A percentile compares a stretch with the other conserved stretches of the same genome.
Evolutionary conservation across 2,329 filamentous ascomycete species (phyloP).

Genomic region (Ceratocystis ficicola): DNA sequence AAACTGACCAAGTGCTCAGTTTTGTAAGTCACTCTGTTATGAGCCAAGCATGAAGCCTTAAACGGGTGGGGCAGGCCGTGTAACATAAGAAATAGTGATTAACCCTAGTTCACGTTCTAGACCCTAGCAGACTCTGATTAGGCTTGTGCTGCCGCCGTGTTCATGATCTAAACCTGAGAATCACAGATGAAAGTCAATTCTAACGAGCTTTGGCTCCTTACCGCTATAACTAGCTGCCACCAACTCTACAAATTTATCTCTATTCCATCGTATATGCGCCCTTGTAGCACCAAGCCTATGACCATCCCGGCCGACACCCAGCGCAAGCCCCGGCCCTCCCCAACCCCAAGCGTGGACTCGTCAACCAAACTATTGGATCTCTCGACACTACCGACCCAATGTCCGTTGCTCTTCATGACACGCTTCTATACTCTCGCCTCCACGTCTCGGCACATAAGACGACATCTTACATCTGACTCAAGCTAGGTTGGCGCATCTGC

Average conservation of each 20-base stretch:
- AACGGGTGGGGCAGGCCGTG: background rate
- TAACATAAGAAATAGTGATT: background rate
- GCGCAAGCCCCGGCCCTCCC: conserved; percentile 48
- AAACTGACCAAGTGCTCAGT: background rate
- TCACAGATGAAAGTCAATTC: conserved; percentile 27
- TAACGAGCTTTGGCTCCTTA: background rate
- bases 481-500: conserved; percentile 37
- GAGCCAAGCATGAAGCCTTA: background rate
- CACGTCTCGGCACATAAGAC: conserved; percentile 29
- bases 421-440: background rate
- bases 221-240: background rate
- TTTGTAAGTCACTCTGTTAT: background rate
- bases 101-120: background rate
- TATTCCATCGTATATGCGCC: conserved; percentile 57
- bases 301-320: conserved; percentile 34
- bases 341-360: conserved; percentile 50
- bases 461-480: conserved; percentile 44
- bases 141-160: background rate
- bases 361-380: conserved; percentile 43
- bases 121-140: background rate
- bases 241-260: conserved; percentile 41
- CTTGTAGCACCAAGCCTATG: conserved; percentile 48
- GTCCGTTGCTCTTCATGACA: conserved; percentile 4
- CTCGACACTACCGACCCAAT: conserved; percentile 13
- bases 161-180: conserved; percentile 27